Conservation (phyloP, 2,329 filamentous ascomycete genomes). For the Lomentospora prolificans region DNA sequence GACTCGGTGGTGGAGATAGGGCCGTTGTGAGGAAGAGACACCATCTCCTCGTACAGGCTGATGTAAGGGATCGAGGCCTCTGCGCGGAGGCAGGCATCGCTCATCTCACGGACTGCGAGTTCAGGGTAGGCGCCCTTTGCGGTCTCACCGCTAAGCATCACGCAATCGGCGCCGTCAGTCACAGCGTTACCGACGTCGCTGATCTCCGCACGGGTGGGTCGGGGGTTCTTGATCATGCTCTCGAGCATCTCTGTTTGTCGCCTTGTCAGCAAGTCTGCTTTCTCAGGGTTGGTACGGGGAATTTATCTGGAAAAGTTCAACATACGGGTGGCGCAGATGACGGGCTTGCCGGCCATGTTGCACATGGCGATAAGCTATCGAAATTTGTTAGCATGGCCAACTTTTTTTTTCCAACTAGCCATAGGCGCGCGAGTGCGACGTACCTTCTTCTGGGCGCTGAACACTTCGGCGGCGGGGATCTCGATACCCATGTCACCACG, state of each 20-base stretch:
- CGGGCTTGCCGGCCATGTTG: conserved; percentile 97
- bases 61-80: conserved; percentile 97
- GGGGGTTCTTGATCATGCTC: conserved; percentile 99
- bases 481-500: conserved; percentile 91
- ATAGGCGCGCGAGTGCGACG: neutral
- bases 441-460: conserved; percentile 9
- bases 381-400: neutral
- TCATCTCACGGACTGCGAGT: conserved; percentile 95
- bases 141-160: conserved; percentile 99
- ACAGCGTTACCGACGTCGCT: conserved; percentile 96
- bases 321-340: conserved; percentile 99
- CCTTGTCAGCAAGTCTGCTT: neutral
- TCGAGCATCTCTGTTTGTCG: conserved; percentile 86
- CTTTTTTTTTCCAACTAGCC: neutral
- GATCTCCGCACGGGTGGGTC: conserved; percentile 95
- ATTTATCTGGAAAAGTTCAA: conserved; percentile 61
- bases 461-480: conserved; percentile 91
- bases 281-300: neutral
- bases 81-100: conserved; percentile 91
- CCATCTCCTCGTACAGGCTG: conserved; percentile 91
- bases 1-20: conserved; percentile 86
- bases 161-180: conserved; percentile 94
- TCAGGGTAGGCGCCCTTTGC: conserved; percentile 93
- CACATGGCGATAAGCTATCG: conserved; percentile 97
- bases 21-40: conserved; percentile 58